phyloP scores from a whole-genome alignment of 208 protist species.

The Trypanosoma platydactyli region DNA sequence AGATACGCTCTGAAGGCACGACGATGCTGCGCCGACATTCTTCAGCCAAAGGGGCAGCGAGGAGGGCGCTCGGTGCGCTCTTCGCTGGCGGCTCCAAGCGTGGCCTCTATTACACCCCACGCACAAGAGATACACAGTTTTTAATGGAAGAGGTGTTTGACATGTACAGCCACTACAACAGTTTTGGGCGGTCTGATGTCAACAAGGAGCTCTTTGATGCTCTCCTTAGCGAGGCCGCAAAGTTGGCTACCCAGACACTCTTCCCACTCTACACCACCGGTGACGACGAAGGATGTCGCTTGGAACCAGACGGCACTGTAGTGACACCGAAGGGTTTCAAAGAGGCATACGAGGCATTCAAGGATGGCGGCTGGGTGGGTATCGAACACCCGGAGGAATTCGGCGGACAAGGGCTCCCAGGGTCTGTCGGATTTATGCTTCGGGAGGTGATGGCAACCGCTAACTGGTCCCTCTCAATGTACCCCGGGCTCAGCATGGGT shows the following conservation, averaged over 20 bases:
- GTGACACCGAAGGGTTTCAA: constrained; percentile 83
- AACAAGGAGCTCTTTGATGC: constrained; percentile 79
- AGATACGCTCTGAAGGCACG: background rate
- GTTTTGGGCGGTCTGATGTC: constrained; percentile 29
- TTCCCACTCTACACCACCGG: constrained; percentile 63
- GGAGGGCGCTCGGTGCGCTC: constrained; percentile 4
- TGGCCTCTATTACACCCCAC: constrained; percentile 46
- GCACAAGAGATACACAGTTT: constrained; percentile 65
- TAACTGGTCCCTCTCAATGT: constrained; percentile 89
- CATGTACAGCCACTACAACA: constrained; percentile 81
- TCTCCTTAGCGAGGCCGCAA: constrained; percentile 63
- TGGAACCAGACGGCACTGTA: constrained; percentile 50
- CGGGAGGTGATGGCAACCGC: constrained; percentile 77
- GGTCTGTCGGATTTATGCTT: constrained; percentile 56
- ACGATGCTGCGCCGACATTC: constrained; percentile 54
- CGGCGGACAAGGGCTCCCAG: constrained; percentile 81
- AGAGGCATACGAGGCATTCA: constrained; percentile 80
- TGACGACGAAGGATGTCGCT: constrained; percentile 53
- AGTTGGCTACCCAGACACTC: constrained; percentile 55
- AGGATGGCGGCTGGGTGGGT: constrained; percentile 77
- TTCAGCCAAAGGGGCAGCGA: background rate
- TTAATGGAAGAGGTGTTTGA: constrained; percentile 82
- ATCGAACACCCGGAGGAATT: constrained; percentile 73
- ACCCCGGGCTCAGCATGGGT: constrained; percentile 70
- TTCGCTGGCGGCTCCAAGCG: constrained; percentile 27